phyloP scores from a whole-genome alignment of 179 eudicot species.

The Silene coronaria region DNA sequence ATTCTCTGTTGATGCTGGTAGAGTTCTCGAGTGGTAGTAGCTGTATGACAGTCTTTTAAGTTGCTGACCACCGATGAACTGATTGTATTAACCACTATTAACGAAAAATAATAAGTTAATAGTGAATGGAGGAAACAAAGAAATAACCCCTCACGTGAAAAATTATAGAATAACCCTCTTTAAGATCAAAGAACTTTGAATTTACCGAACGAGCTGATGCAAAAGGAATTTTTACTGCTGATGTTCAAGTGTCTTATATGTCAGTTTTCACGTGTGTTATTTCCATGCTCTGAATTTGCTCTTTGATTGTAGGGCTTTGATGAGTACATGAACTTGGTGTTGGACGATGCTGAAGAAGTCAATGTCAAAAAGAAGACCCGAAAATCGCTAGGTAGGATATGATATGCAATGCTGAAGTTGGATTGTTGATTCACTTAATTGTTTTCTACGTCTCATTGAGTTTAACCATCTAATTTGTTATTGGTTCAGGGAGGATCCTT shows the following conservation, averaged over 20 bases:
- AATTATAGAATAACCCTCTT: too few relatives aligned
- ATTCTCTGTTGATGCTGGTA: too few relatives aligned
- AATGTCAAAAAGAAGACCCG: slow-evolving; percentile 72
- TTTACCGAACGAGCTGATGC: too few relatives aligned
- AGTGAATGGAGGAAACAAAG: too few relatives aligned
- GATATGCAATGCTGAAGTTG: not conserved
- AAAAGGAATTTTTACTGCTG: not conserved
- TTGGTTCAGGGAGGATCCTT: slow-evolving; percentile 61
- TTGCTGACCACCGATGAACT: too few relatives aligned
- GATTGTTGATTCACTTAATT: not conserved
- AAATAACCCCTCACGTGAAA: too few relatives aligned
- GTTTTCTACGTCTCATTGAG: not conserved
- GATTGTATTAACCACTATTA: too few relatives aligned
- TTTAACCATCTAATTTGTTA: slow-evolving; percentile 1
- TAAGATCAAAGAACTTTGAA: too few relatives aligned
- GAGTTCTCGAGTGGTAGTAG: not conserved
- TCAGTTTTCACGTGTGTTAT: not conserved
- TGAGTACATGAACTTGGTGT: slow-evolving; percentile 89
- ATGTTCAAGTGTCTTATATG: not conserved
- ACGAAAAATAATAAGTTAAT: too few relatives aligned
- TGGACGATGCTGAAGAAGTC: slow-evolving; percentile 91
- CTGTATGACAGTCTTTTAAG: not conserved
- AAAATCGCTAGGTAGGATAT: slow-evolving; percentile 53
- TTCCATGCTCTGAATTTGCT: slow-evolving; percentile 1
- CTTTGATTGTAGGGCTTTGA: slow-evolving; percentile 57